These are phyloP conservation scores for Quercus variabilis DNA, from an alignment of 306 rosid genomes.

Conservation along the genomic window DNA sequence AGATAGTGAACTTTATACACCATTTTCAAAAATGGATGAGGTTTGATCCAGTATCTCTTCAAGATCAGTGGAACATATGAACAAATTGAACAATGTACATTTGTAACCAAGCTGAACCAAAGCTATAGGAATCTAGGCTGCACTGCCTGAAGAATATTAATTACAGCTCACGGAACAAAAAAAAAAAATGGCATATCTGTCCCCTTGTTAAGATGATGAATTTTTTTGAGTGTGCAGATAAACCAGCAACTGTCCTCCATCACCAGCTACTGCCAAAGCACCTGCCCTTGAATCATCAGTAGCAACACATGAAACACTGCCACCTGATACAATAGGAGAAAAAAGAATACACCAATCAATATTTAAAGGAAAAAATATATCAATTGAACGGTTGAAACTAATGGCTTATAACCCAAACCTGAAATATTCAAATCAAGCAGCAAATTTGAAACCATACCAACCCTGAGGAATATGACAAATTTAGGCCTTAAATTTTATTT, in stretches of 20 bases:
- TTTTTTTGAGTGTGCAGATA: neutral
- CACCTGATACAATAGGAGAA: constrained; percentile 34
- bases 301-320: constrained; percentile 55
- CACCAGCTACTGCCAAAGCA: constrained; percentile 53
- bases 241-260: neutral
- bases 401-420: neutral
- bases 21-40: neutral
- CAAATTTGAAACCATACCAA: neutral
- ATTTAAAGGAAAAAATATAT: neutral
- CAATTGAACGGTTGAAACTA: neutral
- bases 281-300: constrained; percentile 55
- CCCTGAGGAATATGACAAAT: neutral
- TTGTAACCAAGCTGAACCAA: neutral
- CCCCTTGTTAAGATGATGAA: neutral
- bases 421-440: neutral
- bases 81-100: neutral
- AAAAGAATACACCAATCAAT: neutral
- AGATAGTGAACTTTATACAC: neutral
- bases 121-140: neutral
- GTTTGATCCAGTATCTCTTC: neutral
- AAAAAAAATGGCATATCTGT: neutral
- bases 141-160: neutral
- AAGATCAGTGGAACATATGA: no score
- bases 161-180: neutral
- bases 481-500: neutral